Percentiles rank a stretch among this genome's conserved stretches.
phyloP scores from a whole-genome alignment of 164 flowering plant genomes.

The Litsea cubeba region DNA sequence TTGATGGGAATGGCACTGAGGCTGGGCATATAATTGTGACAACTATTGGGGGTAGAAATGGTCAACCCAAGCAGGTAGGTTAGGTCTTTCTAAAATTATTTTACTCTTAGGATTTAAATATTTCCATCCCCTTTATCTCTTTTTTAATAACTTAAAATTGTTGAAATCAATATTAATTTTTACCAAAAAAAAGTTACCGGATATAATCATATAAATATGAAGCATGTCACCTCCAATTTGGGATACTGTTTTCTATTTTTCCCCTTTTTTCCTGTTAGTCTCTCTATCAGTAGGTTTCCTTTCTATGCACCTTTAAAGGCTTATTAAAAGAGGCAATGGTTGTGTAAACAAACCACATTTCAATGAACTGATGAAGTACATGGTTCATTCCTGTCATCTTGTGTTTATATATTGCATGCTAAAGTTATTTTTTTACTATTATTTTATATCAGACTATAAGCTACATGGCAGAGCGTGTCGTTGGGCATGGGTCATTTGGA shows the following conservation, averaged over 20 bases:
- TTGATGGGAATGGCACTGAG: conserved; percentile 72
- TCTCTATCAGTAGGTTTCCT: not conserved
- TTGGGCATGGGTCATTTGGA: conserved; percentile 75
- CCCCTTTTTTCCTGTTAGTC: too few relatives aligned
- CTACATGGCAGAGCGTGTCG: conserved; percentile 79
- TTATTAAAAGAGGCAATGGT: too few relatives aligned
- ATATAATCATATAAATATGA: too few relatives aligned
- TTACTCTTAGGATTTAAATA: not conserved
- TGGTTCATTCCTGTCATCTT: not conserved
- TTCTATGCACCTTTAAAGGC: not conserved
- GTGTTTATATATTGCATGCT: not conserved
- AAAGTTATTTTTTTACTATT: too few relatives aligned
- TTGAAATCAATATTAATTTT: too few relatives aligned
- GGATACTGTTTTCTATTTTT: too few relatives aligned
- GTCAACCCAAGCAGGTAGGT: conserved; percentile 69
- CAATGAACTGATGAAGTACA: not conserved
- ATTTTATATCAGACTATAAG: conserved; percentile 46
- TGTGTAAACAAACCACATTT: not conserved
- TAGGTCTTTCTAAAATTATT: conserved; percentile 9
- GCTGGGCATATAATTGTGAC: conserved; percentile 76
- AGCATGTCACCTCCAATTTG: too few relatives aligned
- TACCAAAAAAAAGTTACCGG: not conserved
- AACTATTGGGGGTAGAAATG: conserved; percentile 73
- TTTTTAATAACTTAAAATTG: not conserved
- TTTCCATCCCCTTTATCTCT: not conserved